A percentile compares a stretch with the other conserved stretches of the same genome.
These are phyloP conservation scores for Kodamaea lidongshanica DNA, from an alignment of 805 yeast genomes.

Conservation along the genomic window DNA sequence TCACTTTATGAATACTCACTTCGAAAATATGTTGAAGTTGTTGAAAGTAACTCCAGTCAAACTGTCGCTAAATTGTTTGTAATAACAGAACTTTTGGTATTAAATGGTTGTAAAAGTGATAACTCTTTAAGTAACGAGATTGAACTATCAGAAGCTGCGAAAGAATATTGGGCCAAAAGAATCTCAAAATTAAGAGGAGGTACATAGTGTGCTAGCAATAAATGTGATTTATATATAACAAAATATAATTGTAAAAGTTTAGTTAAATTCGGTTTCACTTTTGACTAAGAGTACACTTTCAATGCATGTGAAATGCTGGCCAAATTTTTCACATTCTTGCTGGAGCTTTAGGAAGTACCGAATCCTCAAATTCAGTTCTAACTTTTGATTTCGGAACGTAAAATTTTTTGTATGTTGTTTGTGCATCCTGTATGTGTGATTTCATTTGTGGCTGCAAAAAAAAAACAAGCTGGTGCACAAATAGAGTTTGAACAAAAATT, in stretches of 20 bases:
- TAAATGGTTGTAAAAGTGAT: constrained; percentile 52
- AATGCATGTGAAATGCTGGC: too few species aligned
- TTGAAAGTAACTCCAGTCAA: too few species aligned
- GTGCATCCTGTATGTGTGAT: too few species aligned
- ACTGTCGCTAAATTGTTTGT: constrained; percentile 21
- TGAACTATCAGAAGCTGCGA: constrained; percentile 42
- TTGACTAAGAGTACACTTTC: too few species aligned
- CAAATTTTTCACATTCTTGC: too few species aligned
- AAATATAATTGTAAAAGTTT: not conserved
- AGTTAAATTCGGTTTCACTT: too few species aligned
- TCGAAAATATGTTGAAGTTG: constrained; percentile 30
- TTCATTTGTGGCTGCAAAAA: constrained; percentile 12
- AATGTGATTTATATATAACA: not conserved
- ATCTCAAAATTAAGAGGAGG: constrained; percentile 7
- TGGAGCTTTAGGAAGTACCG: too few species aligned
- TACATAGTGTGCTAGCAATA: not conserved
- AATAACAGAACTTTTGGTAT: constrained; percentile 50
- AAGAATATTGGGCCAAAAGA: constrained; percentile 43
- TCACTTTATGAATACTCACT: constrained; percentile 46
- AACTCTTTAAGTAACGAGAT: constrained; percentile 24
- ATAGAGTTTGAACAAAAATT: constrained; percentile 1
- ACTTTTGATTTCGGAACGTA: too few species aligned
- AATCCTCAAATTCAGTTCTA: too few species aligned
- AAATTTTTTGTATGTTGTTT: too few species aligned
- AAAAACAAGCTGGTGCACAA: not conserved